Conservation (phyloP, 2,329 filamentous ascomycete species). For the Xylariaceae sp. region DNA sequence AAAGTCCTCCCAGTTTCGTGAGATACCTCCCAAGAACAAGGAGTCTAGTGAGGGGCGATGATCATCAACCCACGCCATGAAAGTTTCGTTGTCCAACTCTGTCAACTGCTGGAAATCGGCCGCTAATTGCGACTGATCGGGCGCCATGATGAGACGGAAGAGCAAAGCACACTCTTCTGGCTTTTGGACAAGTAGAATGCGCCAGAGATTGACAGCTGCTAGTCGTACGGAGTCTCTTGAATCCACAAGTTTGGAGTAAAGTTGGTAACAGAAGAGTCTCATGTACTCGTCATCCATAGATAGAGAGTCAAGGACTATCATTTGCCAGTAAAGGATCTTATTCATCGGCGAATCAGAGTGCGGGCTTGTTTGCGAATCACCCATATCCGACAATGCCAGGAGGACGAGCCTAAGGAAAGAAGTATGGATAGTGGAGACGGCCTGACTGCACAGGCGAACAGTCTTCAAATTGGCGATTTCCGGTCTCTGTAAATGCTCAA, state of each 20-base stretch:
- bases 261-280: constrained; percentile 83
- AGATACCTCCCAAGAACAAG: constrained; percentile 77
- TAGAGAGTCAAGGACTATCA: constrained; percentile 75
- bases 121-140: constrained; percentile 67
- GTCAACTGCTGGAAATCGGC: constrained; percentile 79
- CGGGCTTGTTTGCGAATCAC: constrained; percentile 58
- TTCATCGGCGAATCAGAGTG: constrained; percentile 71
- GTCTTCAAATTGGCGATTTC: constrained; percentile 78
- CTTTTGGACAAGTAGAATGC: constrained; percentile 92
- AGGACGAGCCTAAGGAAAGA: constrained; percentile 77
- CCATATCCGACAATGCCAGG: constrained; percentile 77
- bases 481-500: constrained; percentile 85
- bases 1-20: constrained; percentile 83
- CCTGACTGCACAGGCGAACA: constrained; percentile 85
- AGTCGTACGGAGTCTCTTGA: constrained; percentile 62
- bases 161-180: constrained; percentile 74
- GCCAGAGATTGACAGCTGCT: constrained; percentile 78
- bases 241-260: constrained; percentile 85
- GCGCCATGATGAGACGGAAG: constrained; percentile 65
- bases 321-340: constrained; percentile 93
- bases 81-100: constrained; percentile 83
- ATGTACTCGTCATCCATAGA: constrained; percentile 77
- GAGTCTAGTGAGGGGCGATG: constrained; percentile 74
- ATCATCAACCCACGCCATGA: constrained; percentile 82
- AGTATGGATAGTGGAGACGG: constrained; percentile 69